Evolutionary conservation across 805 yeast genomes (phyloP).

Genomic region (Barnettozyma siamensis): DNA sequence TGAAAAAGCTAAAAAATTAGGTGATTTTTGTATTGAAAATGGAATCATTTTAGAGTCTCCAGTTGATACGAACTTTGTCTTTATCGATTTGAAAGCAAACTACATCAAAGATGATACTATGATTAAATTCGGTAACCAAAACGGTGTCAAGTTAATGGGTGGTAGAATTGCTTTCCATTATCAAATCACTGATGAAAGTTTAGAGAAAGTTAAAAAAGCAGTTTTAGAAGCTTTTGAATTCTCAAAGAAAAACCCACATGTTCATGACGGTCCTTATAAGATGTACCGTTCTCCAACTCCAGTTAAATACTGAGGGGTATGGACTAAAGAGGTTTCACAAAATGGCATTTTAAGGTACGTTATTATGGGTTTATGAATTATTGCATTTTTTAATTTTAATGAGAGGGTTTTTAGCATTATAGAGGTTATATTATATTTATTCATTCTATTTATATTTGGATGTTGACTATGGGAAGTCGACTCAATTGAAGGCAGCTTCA

Average conservation of each 20-base stretch:
- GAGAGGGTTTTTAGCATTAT: constrained; percentile 11
- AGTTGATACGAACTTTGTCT: constrained; percentile 78
- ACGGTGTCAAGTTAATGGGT: constrained; percentile 61
- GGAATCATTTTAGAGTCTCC: constrained; percentile 66
- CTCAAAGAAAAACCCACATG: constrained; percentile 48
- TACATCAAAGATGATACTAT: constrained; percentile 53
- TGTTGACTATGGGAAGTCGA: too few species aligned
- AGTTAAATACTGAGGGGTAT: constrained; percentile 22
- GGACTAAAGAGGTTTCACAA: constrained; percentile 1
- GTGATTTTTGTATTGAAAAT: constrained; percentile 43
- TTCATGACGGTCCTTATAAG: constrained; percentile 41
- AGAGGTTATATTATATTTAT: background rate
- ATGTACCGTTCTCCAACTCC: constrained; percentile 38
- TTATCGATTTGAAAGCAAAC: constrained; percentile 46
- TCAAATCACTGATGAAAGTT: constrained; percentile 50
- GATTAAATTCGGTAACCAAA: constrained; percentile 48
- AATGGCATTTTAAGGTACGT: constrained; percentile 25
- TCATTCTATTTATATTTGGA: background rate
- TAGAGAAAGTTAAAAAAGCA: constrained; percentile 52
- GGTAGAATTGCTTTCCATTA: constrained; percentile 79
- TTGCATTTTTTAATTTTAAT: constrained; percentile 10
- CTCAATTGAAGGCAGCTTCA: background rate
- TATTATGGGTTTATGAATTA: constrained; percentile 8
- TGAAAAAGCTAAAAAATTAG: constrained; percentile 44
- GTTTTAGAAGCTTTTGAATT: constrained; percentile 51